Percentiles rank a stretch among this genome's conserved stretches.
Evolutionary conservation across 1,284 basidiomycete genomes (phyloP).

Genomic region (Tylopilus sp.): DNA sequence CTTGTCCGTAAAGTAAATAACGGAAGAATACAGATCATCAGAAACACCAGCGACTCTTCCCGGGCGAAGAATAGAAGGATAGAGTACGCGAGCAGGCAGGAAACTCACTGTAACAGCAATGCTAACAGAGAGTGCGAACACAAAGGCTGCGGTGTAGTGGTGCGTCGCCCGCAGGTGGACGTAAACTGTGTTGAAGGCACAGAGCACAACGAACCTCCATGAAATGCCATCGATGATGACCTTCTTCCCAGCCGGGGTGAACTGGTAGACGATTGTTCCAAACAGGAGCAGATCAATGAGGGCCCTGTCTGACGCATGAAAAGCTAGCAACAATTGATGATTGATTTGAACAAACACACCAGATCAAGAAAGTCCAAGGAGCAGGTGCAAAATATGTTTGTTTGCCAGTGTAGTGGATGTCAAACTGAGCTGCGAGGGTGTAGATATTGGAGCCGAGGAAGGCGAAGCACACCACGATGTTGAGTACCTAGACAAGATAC

Average conservation of each 20-base stretch:
- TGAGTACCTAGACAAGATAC: constrained; percentile 52
- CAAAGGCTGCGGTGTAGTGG: constrained; percentile 77
- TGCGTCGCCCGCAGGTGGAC: constrained; percentile 73
- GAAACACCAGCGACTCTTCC: constrained; percentile 3
- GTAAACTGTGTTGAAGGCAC: constrained; percentile 81
- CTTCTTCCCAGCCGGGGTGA: constrained; percentile 75
- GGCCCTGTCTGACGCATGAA: constrained; percentile 47
- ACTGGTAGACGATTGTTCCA: constrained; percentile 88
- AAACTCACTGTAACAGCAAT: constrained; percentile 65
- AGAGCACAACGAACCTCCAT: constrained; percentile 87
- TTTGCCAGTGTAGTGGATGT: constrained; percentile 66
- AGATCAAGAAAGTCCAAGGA: constrained; percentile 82
- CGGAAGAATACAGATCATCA: not conserved
- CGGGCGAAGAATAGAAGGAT: constrained; percentile 14
- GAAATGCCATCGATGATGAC: constrained; percentile 82
- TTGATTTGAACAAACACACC: constrained; percentile 42
- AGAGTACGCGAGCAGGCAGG: not conserved
- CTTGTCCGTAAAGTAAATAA: constrained; percentile 6
- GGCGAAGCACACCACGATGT: constrained; percentile 73
- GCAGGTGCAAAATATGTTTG: constrained; percentile 90
- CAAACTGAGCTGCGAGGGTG: constrained; percentile 69
- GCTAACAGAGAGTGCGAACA: constrained; percentile 82
- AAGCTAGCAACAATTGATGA: constrained; percentile 9
- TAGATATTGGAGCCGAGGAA: constrained; percentile 90
- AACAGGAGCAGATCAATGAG: constrained; percentile 85